Percentiles rank a stretch among this genome's conserved stretches.
phyloP scores from a whole-genome alignment of 2,329 filamentous ascomycete species.

The Neopestalotiopsis rosae region DNA sequence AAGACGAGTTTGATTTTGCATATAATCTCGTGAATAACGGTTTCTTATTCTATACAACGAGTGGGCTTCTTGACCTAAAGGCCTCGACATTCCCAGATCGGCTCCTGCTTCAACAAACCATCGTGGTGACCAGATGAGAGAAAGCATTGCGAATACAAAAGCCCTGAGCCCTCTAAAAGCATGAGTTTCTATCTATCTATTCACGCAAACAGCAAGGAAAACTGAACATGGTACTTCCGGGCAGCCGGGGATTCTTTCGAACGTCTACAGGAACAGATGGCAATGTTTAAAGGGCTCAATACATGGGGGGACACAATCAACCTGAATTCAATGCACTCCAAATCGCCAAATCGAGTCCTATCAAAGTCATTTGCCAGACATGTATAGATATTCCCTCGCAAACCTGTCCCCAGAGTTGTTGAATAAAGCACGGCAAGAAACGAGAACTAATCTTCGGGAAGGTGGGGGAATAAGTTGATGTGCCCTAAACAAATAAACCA shows the following conservation, averaged over 20 bases:
- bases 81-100: too few species aligned
- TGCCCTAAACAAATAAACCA: constrained; percentile 13
- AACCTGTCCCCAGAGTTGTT: constrained; percentile 30
- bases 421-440: constrained; percentile 23
- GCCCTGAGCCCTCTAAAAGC: too few species aligned
- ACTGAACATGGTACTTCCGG: too few species aligned
- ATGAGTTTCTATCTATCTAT: too few species aligned
- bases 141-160: too few species aligned
- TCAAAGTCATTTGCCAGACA: constrained; percentile 45
- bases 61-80: too few species aligned
- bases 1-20: too few species aligned
- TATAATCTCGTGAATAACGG: too few species aligned
- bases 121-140: too few species aligned
- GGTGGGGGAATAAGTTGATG: background rate
- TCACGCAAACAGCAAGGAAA: too few species aligned
- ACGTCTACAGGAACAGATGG: background rate
- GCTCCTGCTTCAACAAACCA: too few species aligned
- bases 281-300: background rate
- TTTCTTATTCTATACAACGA: too few species aligned
- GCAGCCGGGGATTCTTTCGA: background rate
- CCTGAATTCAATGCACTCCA: constrained; percentile 53
- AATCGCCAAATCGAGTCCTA: constrained; percentile 55
- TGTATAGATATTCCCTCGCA: constrained; percentile 41
- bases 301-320: constrained; percentile 14
- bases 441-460: constrained; percentile 18